These are phyloP conservation scores for Sporothrix protearum DNA, from an alignment of 2,329 filamentous ascomycete genomes.

Conservation along the genomic window DNA sequence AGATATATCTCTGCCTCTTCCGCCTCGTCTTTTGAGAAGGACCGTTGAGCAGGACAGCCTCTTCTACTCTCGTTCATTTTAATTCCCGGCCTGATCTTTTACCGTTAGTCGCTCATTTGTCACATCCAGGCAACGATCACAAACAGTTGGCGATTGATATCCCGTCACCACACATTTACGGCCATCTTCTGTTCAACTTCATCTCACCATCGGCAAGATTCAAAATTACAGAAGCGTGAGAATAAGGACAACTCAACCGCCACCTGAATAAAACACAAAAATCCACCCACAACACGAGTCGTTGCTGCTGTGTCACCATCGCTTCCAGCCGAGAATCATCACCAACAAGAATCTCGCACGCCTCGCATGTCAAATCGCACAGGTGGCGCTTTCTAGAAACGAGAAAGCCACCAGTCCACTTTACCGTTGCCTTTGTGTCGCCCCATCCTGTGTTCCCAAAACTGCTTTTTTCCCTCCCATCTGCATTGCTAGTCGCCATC, in stretches of 20 bases:
- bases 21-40: not conserved
- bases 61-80: constrained; percentile 11
- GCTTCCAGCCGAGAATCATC: constrained; percentile 22
- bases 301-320: constrained; percentile 17
- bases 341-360: constrained; percentile 20
- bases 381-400: constrained; percentile 17
- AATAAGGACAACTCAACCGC: not conserved
- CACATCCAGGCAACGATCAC: not conserved
- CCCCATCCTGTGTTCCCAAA: constrained; percentile 11
- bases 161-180: not conserved
- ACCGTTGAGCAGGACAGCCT: not conserved
- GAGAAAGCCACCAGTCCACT: constrained; percentile 4
- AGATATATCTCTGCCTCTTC: constrained; percentile 19
- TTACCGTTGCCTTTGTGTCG: constrained; percentile 18
- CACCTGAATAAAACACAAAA: not conserved
- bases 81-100: not conserved
- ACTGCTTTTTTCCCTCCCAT: not conserved
- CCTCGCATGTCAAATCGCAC: constrained; percentile 22
- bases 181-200: not conserved
- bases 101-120: constrained; percentile 18
- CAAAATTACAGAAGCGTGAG: not conserved
- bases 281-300: not conserved
- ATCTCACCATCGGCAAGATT: not conserved
- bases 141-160: not conserved
- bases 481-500: not conserved